Conservation (phyloP, 768 basidiomycete species). For the Phanerochaete sordida region DNA sequence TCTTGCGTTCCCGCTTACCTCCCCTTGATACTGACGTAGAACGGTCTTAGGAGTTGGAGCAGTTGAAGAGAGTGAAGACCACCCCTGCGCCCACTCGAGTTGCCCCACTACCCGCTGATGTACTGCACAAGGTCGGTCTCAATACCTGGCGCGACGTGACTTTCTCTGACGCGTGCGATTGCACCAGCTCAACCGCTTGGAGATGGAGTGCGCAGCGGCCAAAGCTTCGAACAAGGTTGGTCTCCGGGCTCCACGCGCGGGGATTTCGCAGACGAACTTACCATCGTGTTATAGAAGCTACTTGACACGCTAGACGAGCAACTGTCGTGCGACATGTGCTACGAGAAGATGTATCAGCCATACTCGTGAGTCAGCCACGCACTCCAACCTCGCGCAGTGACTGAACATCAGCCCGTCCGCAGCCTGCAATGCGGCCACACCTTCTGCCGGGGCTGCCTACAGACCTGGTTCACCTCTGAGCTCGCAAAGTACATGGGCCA, state of each 20-base stretch:
- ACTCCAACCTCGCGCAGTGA: neutral
- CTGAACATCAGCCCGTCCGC: neutral
- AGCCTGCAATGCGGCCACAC: slow-evolving; percentile 72
- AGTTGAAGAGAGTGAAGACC: neutral
- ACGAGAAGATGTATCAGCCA: slow-evolving; percentile 60
- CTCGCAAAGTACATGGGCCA: slow-evolving; percentile 45
- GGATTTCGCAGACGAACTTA: neutral
- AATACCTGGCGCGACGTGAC: too few species aligned
- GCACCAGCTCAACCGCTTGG: neutral
- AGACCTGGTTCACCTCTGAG: slow-evolving; percentile 48
- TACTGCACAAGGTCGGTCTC: neutral
- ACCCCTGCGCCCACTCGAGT: neutral
- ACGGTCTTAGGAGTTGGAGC: slow-evolving; percentile 11
- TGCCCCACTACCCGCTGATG: neutral
- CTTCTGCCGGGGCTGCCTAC: slow-evolving; percentile 61
- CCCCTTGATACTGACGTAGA: neutral
- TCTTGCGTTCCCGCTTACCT: neutral
- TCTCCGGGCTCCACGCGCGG: neutral
- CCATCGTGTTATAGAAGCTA: neutral
- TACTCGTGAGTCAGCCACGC: slow-evolving; percentile 45
- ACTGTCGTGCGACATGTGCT: slow-evolving; percentile 64
- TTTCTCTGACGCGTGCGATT: too few species aligned
- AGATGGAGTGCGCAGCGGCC: neutral
- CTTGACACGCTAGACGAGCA: slow-evolving; percentile 42
- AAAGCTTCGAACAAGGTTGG: neutral